phyloP scores from a whole-genome alignment of 345 rosid species.

The Euphorbia tirucalli region DNA sequence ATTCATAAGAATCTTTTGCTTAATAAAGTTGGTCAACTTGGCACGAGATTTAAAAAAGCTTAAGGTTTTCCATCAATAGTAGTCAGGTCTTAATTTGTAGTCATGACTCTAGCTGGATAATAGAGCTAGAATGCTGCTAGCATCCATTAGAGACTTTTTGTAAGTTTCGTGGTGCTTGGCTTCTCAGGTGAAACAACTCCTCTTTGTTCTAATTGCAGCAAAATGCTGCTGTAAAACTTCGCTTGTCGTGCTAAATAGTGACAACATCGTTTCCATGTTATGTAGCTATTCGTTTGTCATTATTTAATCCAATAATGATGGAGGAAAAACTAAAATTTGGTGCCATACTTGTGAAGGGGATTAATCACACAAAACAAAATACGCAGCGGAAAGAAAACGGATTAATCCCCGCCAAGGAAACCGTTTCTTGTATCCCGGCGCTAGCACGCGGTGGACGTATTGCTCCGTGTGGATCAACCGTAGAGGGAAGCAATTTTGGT shows the following conservation, averaged over 20 bases:
- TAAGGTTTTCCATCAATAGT: neutral
- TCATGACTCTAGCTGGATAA: neutral
- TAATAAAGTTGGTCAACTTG: too few relatives aligned
- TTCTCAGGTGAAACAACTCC: neutral
- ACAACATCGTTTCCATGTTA: neutral
- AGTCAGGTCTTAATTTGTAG: neutral
- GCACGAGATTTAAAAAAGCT: neutral
- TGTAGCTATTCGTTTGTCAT: neutral
- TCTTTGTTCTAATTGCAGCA: neutral
- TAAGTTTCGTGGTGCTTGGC: neutral
- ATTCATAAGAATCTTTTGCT: neutral
- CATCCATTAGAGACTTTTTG: neutral
- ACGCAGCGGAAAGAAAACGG: too few relatives aligned
- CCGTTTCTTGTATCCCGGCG: too few relatives aligned
- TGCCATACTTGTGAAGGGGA: too few relatives aligned
- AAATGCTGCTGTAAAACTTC: neutral
- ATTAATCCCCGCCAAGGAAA: too few relatives aligned
- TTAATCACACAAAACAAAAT: too few relatives aligned
- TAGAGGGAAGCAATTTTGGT: too few relatives aligned
- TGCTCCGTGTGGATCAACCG: too few relatives aligned
- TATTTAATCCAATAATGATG: too few relatives aligned
- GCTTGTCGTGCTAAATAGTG: neutral
- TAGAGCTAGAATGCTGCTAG: neutral
- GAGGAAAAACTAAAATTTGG: too few relatives aligned
- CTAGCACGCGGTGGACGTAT: too few relatives aligned